Conservation (phyloP, 2,329 filamentous ascomycete genomes). For the Alternaria hordeiaustralica region DNA sequence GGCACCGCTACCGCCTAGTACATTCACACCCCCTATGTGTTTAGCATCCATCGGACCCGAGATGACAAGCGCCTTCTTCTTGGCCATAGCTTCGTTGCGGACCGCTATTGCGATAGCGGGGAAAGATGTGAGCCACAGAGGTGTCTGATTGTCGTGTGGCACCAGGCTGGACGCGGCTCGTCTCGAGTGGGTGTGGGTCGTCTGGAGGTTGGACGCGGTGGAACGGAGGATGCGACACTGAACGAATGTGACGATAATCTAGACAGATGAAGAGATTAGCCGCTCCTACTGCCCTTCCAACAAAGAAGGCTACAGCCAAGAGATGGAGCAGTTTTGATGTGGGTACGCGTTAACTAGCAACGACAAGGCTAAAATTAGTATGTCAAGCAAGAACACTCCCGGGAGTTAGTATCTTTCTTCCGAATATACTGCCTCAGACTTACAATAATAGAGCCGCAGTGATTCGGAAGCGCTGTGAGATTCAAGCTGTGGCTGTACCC, state of each 20-base stretch:
- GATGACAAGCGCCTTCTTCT: constrained; percentile 34
- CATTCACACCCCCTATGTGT: constrained; percentile 41
- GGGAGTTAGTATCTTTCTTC: constrained; percentile 9
- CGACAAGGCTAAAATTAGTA: not conserved
- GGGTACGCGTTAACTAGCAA: constrained; percentile 12
- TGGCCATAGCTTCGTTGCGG: constrained; percentile 22
- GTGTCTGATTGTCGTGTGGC: constrained; percentile 14
- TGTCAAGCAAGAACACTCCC: constrained; percentile 15
- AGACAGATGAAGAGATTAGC: not conserved
- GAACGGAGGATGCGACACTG: constrained; percentile 10
- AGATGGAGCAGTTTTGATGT: constrained; percentile 10
- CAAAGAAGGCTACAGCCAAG: constrained; percentile 3
- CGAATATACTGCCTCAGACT: not conserved
- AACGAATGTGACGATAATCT: not conserved
- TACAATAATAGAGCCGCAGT: constrained; percentile 12
- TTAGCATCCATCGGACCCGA: constrained; percentile 43
- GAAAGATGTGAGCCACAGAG: constrained; percentile 6
- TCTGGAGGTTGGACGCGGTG: not conserved
- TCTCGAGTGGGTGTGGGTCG: constrained; percentile 28
- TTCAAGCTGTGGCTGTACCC: constrained; percentile 31
- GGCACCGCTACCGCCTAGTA: constrained; percentile 28
- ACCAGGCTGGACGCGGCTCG: constrained; percentile 22
- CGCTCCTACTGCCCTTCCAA: not conserved
- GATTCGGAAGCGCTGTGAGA: constrained; percentile 19
- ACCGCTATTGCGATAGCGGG: constrained; percentile 3